phyloP scores from a whole-genome alignment of 208 protist genomes.

The Trypanosoma congolense region DNA sequence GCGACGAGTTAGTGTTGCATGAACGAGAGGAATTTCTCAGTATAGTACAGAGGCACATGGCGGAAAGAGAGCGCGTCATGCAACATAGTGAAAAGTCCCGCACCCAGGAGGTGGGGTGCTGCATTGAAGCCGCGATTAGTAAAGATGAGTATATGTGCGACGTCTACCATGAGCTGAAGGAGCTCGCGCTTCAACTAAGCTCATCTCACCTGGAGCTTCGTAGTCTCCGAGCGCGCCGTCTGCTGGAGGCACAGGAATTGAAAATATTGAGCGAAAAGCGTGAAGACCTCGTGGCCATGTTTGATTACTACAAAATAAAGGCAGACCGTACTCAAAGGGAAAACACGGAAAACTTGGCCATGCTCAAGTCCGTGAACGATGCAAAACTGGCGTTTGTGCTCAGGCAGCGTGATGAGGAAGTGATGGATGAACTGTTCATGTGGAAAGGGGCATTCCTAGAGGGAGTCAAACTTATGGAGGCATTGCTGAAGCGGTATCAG shows the following conservation, averaged over 20 bases:
- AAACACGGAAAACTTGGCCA: constrained; percentile 1
- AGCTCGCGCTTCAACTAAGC: constrained; percentile 1
- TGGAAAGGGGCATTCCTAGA: constrained; percentile 17
- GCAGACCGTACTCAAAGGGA: constrained; percentile 1
- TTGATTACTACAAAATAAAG: constrained; percentile 7
- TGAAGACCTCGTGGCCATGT: constrained; percentile 1
- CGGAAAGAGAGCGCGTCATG: no score
- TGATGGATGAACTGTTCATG: constrained; percentile 8
- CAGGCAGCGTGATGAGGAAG: constrained; percentile 16
- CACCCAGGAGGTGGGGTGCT: no score
- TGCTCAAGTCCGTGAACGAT: constrained; percentile 17
- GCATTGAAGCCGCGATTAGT: no score
- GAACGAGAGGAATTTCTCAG: constrained; percentile 12
- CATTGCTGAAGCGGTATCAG: constrained; percentile 23
- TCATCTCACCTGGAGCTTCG: background rate
- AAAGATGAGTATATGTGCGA: no score
- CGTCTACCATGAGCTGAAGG: constrained; percentile 9
- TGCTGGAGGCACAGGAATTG: constrained; percentile 4
- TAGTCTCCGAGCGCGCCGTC: background rate
- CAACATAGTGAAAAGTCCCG: no score
- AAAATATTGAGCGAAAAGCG: constrained; percentile 3
- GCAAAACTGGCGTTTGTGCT: constrained; percentile 14
- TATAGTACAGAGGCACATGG: background rate
- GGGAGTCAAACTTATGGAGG: constrained; percentile 15
- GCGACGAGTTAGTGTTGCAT: constrained; percentile 12